Conservation (phyloP, 805 yeast genomes). For the Tetrapisispora iriomotensis region DNA sequence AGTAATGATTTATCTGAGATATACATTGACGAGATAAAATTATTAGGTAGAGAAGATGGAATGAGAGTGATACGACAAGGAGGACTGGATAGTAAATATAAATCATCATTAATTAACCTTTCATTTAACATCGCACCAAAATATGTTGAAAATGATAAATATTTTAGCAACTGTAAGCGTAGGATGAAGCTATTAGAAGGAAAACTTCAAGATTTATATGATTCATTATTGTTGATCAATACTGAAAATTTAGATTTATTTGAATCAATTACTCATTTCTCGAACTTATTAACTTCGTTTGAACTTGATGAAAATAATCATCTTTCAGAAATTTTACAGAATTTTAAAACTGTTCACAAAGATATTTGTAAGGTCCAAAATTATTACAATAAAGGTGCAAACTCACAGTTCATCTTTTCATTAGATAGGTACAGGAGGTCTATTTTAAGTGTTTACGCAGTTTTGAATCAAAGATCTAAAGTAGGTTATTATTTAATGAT, state of each 20-base stretch:
- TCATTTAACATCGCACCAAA: slow-evolving; percentile 59
- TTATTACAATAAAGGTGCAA: slow-evolving; percentile 65
- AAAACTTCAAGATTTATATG: slow-evolving; percentile 59
- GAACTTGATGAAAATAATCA: slow-evolving; percentile 64
- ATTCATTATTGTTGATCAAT: slow-evolving; percentile 63
- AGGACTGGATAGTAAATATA: slow-evolving; percentile 41
- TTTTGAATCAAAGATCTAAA: slow-evolving; percentile 64
- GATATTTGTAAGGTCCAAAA: slow-evolving; percentile 48
- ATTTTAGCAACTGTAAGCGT: slow-evolving; percentile 56
- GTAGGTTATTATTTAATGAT: slow-evolving; percentile 35
- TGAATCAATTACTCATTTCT: slow-evolving; percentile 57
- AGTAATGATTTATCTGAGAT: slow-evolving; percentile 32
- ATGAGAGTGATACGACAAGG: slow-evolving; percentile 18
- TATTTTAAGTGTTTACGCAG: slow-evolving; percentile 62
- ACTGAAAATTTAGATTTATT: slow-evolving; percentile 69
- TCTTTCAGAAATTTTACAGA: slow-evolving; percentile 51
- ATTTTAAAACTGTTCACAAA: slow-evolving; percentile 63
- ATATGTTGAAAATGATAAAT: slow-evolving; percentile 69
- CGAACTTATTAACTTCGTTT: slow-evolving; percentile 45
- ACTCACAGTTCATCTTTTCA: slow-evolving; percentile 78
- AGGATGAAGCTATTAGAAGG: slow-evolving; percentile 64
- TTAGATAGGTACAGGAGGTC: slow-evolving; percentile 74
- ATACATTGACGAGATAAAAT: slow-evolving; percentile 24
- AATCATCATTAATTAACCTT: slow-evolving; percentile 54
- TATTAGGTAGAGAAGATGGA: slow-evolving; percentile 29